Percentiles rank a stretch among this genome's conserved stretches.
phyloP scores from a whole-genome alignment of 495 filamentous ascomycete genomes.

The Penicillium maclennaniae region DNA sequence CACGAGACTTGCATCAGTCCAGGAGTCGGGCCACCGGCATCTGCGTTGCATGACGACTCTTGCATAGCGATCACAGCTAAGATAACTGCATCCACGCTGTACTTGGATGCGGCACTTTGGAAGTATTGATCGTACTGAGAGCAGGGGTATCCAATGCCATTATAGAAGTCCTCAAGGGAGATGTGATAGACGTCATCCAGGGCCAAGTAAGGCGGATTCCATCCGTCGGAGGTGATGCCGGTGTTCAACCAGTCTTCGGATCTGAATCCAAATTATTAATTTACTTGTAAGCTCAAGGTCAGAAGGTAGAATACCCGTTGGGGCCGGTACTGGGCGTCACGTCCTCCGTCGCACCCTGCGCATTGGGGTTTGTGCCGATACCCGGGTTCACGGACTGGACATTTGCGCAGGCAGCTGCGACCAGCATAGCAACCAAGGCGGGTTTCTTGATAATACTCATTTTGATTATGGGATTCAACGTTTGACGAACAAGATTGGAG shows the following conservation, averaged over 20 bases:
- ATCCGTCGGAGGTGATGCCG: constrained; percentile 26
- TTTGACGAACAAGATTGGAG: not conserved
- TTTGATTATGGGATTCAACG: not conserved
- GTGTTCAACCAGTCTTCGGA: constrained; percentile 37
- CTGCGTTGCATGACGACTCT: constrained; percentile 34
- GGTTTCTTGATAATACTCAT: constrained; percentile 10
- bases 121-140: constrained; percentile 30
- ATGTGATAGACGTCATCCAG: constrained; percentile 27
- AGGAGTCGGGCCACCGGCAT: constrained; percentile 29
- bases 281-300: not conserved
- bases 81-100: constrained; percentile 30
- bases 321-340: constrained; percentile 26
- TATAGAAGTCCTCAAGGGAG: constrained; percentile 24
- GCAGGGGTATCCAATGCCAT: constrained; percentile 22
- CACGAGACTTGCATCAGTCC: constrained; percentile 37
- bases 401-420: constrained; percentile 1
- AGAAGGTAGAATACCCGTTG: constrained; percentile 22
- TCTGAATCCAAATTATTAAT: constrained; percentile 7
- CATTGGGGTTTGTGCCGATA: constrained; percentile 25
- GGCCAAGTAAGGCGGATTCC: constrained; percentile 30
- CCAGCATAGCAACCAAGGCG: constrained; percentile 8
- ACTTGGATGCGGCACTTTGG: constrained; percentile 25
- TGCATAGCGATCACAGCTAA: constrained; percentile 36
- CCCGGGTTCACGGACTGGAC: constrained; percentile 28
- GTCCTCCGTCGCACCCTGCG: constrained; percentile 25